phyloP scores from a whole-genome alignment of 805 yeast species.

The Kregervanrija fluxuum region DNA sequence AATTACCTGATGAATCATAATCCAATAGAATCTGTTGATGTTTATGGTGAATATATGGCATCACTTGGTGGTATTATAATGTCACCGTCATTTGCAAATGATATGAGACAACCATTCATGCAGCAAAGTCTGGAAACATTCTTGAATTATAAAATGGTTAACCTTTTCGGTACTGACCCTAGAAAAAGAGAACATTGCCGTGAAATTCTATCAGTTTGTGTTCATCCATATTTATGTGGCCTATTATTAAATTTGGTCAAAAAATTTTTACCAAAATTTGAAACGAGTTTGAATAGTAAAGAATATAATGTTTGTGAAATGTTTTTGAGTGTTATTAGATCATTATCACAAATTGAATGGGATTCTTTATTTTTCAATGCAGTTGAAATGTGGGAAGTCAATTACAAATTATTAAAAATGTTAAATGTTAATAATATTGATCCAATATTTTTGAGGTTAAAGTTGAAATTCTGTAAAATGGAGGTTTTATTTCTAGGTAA shows the following conservation, averaged over 20 bases:
- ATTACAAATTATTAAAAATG: conserved; percentile 15
- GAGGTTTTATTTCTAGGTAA: conserved; percentile 22
- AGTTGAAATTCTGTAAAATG: conserved; percentile 25
- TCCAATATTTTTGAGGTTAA: conserved; percentile 21
- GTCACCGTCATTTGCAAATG: conserved; percentile 20
- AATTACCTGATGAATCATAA: neutral
- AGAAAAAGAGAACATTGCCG: conserved; percentile 59
- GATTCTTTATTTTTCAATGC: conserved; percentile 21
- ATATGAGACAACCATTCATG: conserved; percentile 22
- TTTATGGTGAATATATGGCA: conserved; percentile 67
- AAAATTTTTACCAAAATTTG: conserved; percentile 19
- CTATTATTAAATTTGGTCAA: conserved; percentile 15
- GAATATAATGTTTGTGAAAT: conserved; percentile 24
- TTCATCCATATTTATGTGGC: conserved; percentile 40
- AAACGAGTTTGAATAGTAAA: conserved; percentile 14
- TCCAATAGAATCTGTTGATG: conserved; percentile 22
- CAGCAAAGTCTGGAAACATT: conserved; percentile 21
- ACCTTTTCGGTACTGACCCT: conserved; percentile 19
- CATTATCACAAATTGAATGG: conserved; percentile 20
- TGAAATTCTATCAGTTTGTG: conserved; percentile 48
- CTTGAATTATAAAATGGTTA: conserved; percentile 17
- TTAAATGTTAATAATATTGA: conserved; percentile 17
- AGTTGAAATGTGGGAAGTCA: conserved; percentile 22
- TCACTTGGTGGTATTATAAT: conserved; percentile 62
- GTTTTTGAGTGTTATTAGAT: conserved; percentile 22